phyloP scores from a whole-genome alignment of 140 eudicot species.

The Anethum foeniculum region DNA sequence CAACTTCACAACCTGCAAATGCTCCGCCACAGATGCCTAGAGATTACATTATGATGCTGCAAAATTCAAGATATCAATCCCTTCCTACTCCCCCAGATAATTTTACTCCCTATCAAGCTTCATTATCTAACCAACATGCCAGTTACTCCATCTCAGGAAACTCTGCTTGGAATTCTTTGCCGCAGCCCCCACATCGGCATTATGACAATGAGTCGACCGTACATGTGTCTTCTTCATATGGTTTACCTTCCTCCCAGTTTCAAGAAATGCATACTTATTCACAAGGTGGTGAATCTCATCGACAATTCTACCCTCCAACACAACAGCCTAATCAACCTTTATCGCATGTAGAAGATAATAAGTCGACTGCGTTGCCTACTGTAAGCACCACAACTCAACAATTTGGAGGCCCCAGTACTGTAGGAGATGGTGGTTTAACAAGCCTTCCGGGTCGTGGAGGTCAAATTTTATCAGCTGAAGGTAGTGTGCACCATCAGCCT shows the following conservation, averaged over 20 bases:
- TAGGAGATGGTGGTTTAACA: constrained; percentile 20
- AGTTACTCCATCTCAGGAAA: constrained; percentile 28
- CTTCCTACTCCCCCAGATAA: constrained; percentile 9
- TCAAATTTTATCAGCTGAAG: constrained; percentile 22
- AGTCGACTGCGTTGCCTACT: neutral
- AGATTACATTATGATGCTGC: constrained; percentile 24
- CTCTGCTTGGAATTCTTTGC: constrained; percentile 42
- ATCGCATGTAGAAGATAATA: neutral
- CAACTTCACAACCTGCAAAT: constrained; percentile 17
- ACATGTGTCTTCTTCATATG: constrained; percentile 14
- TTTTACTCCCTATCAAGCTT: constrained; percentile 28
- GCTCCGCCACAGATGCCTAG: constrained; percentile 16
- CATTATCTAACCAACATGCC: constrained; percentile 28
- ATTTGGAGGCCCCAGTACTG: constrained; percentile 15
- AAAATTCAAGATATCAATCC: constrained; percentile 17
- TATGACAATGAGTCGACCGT: constrained; percentile 2
- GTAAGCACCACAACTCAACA: constrained; percentile 19
- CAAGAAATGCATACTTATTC: constrained; percentile 23
- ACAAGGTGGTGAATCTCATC: neutral
- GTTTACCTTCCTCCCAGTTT: constrained; percentile 26
- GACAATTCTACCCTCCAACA: neutral
- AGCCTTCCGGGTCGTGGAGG: constrained; percentile 29
- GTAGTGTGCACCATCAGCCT: constrained; percentile 20
- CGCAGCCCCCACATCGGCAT: constrained; percentile 33
- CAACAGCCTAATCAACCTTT: constrained; percentile 3